A percentile compares a stretch with the other conserved stretches of the same genome.
Evolutionary conservation across 805 yeast species (phyloP).

Genomic region (Ogataea saltuana): DNA sequence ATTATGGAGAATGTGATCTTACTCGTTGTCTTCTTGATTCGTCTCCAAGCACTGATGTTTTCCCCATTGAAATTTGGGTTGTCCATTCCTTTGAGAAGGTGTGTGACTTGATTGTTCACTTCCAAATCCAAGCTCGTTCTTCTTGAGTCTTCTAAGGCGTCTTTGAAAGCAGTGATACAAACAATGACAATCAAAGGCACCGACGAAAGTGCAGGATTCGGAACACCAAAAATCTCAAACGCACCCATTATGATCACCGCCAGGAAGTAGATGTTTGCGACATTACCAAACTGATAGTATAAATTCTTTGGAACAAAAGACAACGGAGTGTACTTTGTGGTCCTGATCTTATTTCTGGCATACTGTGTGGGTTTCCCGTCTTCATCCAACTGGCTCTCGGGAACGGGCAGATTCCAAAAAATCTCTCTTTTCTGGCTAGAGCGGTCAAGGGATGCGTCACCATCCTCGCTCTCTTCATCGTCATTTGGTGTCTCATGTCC

Average conservation of each 20-base stretch:
- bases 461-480: slow-evolving; percentile 38
- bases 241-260: slow-evolving; percentile 77
- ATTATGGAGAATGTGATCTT: slow-evolving; percentile 17
- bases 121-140: slow-evolving; percentile 72
- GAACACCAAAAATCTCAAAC: slow-evolving; percentile 77
- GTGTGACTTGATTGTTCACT: slow-evolving; percentile 73
- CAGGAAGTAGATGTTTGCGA: slow-evolving; percentile 89
- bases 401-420: slow-evolving; percentile 60
- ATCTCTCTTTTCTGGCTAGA: slow-evolving; percentile 44
- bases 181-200: slow-evolving; percentile 83
- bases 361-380: slow-evolving; percentile 62
- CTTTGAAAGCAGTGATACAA: slow-evolving; percentile 70
- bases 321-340: slow-evolving; percentile 92
- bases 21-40: slow-evolving; percentile 52
- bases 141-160: slow-evolving; percentile 79
- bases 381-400: slow-evolving; percentile 53
- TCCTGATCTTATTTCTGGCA: slow-evolving; percentile 88
- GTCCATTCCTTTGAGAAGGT: slow-evolving; percentile 53
- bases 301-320: slow-evolving; percentile 86
- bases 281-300: slow-evolving; percentile 74
- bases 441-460: slow-evolving; percentile 22
- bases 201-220: slow-evolving; percentile 70
- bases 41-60: slow-evolving; percentile 66
- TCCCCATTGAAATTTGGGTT: slow-evolving; percentile 67
- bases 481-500: slow-evolving; percentile 22